Evolutionary conservation across 495 filamentous ascomycete genomes (phyloP).

Genomic region (Penicillium psychrofluorescens): DNA sequence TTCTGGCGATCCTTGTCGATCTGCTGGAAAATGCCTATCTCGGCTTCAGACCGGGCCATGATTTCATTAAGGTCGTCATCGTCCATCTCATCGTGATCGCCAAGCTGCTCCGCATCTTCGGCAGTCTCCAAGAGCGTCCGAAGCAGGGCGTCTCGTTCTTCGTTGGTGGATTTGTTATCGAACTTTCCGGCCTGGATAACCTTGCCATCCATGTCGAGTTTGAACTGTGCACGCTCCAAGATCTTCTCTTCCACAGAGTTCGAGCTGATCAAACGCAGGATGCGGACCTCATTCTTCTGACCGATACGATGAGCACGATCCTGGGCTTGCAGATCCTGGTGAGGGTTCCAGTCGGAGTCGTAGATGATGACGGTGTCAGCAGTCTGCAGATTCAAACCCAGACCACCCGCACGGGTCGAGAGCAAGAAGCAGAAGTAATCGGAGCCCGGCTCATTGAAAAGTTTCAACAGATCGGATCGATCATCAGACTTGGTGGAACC

Average conservation of each 20-base stretch:
- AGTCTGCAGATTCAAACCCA: constrained; percentile 93
- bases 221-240: constrained; percentile 91
- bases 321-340: constrained; percentile 97
- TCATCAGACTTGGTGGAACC: constrained; percentile 97
- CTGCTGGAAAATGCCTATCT: constrained; percentile 60
- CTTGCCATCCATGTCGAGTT: constrained; percentile 98
- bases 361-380: constrained; percentile 99
- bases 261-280: constrained; percentile 87
- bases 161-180: constrained; percentile 98
- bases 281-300: constrained; percentile 98
- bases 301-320: constrained; percentile 99
- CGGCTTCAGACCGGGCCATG: constrained; percentile 68
- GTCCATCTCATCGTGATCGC: constrained; percentile 86
- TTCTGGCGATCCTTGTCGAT: constrained; percentile 68
- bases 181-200: constrained; percentile 99
- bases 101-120: constrained; percentile 71
- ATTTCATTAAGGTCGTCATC: constrained; percentile 94
- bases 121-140: constrained; percentile 86
- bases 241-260: constrained; percentile 99
- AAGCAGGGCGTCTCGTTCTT: constrained; percentile 92
- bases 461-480: constrained; percentile 78
- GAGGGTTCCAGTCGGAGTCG: constrained; percentile 99
- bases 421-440: constrained; percentile 96
- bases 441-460: constrained; percentile 84
- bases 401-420: constrained; percentile 96